Evolutionary conservation across 2,329 filamentous ascomycete genomes (phyloP).

Genomic region (Uncinocarpus reesii): DNA sequence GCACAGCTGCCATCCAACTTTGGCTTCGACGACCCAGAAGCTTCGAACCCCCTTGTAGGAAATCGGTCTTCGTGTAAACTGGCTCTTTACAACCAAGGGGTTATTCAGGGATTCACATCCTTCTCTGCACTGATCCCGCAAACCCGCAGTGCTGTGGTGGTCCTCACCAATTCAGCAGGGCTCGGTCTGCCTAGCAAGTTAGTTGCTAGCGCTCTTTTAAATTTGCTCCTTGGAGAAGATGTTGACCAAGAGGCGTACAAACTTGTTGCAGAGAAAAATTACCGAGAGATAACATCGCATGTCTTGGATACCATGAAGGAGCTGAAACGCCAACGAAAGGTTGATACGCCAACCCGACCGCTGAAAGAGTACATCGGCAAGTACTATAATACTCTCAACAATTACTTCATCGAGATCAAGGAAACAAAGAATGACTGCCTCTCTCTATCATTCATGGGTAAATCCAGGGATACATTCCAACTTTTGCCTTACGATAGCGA

Average conservation of each 20-base stretch:
- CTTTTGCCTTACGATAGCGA: constrained; percentile 1
- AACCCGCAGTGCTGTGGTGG: constrained; percentile 2
- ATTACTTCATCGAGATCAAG: constrained; percentile 1
- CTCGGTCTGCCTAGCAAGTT: not conserved
- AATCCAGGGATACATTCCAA: not conserved
- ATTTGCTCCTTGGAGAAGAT: not conserved
- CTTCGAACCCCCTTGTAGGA: not conserved
- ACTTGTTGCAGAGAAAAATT: not conserved
- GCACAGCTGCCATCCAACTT: not conserved
- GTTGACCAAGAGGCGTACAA: not conserved
- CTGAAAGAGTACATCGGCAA: not conserved
- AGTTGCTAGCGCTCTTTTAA: not conserved
- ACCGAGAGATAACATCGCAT: not conserved
- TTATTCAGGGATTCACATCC: not conserved
- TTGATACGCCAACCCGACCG: not conserved
- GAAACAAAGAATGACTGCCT: not conserved
- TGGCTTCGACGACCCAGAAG: not conserved
- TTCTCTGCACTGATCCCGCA: constrained; percentile 1
- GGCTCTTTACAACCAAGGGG: not conserved
- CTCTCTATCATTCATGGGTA: not conserved
- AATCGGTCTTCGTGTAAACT: not conserved
- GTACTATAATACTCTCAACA: constrained; percentile 1
- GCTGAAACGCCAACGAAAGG: not conserved
- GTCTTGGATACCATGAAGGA: not conserved
- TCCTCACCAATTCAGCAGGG: not conserved